Conservation (phyloP, 768 basidiomycete genomes). For the Boletus fagicola region DNA sequence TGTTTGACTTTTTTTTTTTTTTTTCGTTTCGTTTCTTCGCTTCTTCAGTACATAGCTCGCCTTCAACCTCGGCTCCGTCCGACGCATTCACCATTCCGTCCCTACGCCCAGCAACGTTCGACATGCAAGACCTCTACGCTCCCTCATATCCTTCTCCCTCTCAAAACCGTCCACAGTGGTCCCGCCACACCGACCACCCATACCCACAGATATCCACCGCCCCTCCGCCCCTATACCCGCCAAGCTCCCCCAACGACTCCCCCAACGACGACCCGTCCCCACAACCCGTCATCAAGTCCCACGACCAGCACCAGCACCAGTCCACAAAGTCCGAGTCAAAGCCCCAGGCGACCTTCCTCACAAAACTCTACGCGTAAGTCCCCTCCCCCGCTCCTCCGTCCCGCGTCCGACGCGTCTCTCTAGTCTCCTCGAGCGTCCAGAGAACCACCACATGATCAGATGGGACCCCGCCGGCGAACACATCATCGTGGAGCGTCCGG, state of each 20-base stretch:
- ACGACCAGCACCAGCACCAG: slow-evolving; percentile 49
- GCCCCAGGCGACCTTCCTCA: slow-evolving; percentile 93
- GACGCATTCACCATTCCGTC: slow-evolving; percentile 38
- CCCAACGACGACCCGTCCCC: slow-evolving; percentile 50
- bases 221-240: slow-evolving; percentile 33
- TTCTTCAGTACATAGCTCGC: slow-evolving; percentile 33
- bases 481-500: slow-evolving; percentile 93
- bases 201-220: slow-evolving; percentile 36
- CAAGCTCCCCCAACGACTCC: slow-evolving; percentile 40
- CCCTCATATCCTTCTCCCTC: slow-evolving; percentile 35
- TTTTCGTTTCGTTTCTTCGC: slow-evolving; percentile 33
- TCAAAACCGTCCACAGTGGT: slow-evolving; percentile 43
- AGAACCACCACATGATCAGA: slow-evolving; percentile 96
- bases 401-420: slow-evolving; percentile 22
- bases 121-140: slow-evolving; percentile 50
- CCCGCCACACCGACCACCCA: slow-evolving; percentile 33
- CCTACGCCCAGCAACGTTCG: slow-evolving; percentile 41
- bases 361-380: slow-evolving; percentile 92
- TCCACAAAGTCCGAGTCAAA: slow-evolving; percentile 72
- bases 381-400: not conserved
- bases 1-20: slow-evolving; percentile 28
- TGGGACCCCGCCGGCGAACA: slow-evolving; percentile 94
- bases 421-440: slow-evolving; percentile 84
- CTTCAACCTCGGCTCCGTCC: slow-evolving; percentile 18
- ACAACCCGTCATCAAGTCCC: slow-evolving; percentile 29